These are phyloP conservation scores for Claviceps monticola DNA, from an alignment of 2,329 filamentous ascomycete genomes.

Conservation along the genomic window DNA sequence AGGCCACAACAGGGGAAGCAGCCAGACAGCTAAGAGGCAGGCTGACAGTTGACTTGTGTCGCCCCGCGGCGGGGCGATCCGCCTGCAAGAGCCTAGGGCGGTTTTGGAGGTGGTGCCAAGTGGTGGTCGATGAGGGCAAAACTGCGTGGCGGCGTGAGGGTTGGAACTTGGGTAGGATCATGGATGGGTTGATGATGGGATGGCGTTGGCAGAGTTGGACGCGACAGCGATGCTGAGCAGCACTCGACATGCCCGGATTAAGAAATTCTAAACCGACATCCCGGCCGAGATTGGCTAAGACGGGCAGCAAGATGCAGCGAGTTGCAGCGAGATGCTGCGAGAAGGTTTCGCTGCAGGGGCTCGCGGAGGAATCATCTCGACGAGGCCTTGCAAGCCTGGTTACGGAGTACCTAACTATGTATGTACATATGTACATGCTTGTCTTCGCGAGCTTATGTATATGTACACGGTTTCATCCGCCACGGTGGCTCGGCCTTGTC, in stretches of 20 bases:
- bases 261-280: constrained; percentile 1
- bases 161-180: neutral
- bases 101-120: constrained; percentile 6
- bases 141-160: neutral
- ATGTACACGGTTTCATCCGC: too few relatives aligned
- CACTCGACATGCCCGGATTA: constrained; percentile 17
- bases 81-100: constrained; percentile 10
- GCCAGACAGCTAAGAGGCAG: neutral
- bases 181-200: neutral
- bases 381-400: too few relatives aligned
- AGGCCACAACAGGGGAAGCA: neutral
- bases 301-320: neutral
- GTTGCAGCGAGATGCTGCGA: neutral
- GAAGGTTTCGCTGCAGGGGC: neutral
- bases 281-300: neutral
- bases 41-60: constrained; percentile 6
- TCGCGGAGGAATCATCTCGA: neutral
- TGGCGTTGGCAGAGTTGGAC: constrained; percentile 6
- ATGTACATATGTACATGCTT: too few relatives aligned
- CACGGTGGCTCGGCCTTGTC: too few relatives aligned
- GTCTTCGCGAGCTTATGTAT: too few relatives aligned
- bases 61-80: constrained; percentile 14
- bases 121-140: constrained; percentile 2
- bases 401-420: too few relatives aligned
- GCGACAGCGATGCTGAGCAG: constrained; percentile 8